A percentile compares a stretch with the other conserved stretches of the same genome.
These are phyloP conservation scores for Wallemia mellicola DNA, from an alignment of 1,284 basidiomycete genomes.

Conservation along the genomic window DNA sequence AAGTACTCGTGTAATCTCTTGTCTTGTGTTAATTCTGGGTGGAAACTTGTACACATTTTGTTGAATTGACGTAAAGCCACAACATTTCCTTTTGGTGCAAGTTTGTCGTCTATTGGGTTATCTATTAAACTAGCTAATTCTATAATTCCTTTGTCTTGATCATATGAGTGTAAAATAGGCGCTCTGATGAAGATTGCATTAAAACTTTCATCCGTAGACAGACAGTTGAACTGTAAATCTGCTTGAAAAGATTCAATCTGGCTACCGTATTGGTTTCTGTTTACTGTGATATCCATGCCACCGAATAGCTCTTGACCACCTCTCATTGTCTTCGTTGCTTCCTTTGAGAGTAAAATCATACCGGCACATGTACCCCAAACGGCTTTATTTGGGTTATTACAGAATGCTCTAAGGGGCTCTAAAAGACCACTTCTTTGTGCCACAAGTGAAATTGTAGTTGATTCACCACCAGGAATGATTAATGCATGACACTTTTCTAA, in stretches of 20 bases:
- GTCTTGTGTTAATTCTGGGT: constrained; percentile 74
- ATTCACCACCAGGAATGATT: constrained; percentile 76
- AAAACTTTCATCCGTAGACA: constrained; percentile 19
- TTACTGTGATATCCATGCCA: constrained; percentile 49
- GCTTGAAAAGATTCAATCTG: neutral
- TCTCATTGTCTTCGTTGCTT: constrained; percentile 46
- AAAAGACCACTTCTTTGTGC: constrained; percentile 47
- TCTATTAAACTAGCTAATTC: constrained; percentile 41
- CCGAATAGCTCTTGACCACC: constrained; percentile 64
- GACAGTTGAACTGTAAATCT: constrained; percentile 21
- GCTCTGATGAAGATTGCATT: neutral
- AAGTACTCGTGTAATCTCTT: constrained; percentile 69
- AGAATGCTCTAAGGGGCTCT: constrained; percentile 44
- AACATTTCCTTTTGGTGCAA: constrained; percentile 28
- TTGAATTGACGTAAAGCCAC: constrained; percentile 64
- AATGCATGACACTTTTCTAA: constrained; percentile 36
- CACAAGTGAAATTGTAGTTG: constrained; percentile 71
- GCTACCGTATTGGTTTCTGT: constrained; percentile 41
- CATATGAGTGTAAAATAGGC: neutral
- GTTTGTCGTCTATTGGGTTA: constrained; percentile 22
- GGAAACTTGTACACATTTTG: constrained; percentile 69
- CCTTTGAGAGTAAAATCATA: constrained; percentile 56
- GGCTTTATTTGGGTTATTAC: constrained; percentile 26
- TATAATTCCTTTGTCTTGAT: neutral
- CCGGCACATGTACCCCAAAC: constrained; percentile 95